A percentile compares a stretch with the other conserved stretches of the same genome.
These are phyloP conservation scores for Elaeagnus macrophylla DNA, from an alignment of 306 rosid species.

Conservation along the genomic window DNA sequence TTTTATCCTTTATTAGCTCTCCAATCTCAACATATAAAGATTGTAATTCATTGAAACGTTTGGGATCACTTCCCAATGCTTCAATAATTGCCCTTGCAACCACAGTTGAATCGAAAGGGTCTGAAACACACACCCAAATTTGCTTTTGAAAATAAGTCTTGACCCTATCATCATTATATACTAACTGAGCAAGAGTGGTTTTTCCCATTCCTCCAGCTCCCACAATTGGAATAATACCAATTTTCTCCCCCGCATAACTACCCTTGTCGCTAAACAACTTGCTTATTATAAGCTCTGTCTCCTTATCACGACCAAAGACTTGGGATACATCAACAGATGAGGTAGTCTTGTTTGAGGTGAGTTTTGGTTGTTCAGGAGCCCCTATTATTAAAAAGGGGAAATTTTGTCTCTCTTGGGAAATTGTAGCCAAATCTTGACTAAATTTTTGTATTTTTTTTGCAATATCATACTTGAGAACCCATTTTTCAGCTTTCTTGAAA, in stretches of 20 bases:
- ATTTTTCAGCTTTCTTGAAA: too few relatives aligned
- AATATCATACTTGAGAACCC: too few relatives aligned
- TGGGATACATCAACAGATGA: too few relatives aligned
- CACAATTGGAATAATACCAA: not conserved
- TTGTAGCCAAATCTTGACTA: too few relatives aligned
- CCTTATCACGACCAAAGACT: not conserved
- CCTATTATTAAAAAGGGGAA: too few relatives aligned
- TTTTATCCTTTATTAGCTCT: not conserved
- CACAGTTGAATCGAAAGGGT: too few relatives aligned
- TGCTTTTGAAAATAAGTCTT: not conserved
- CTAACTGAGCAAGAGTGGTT: constrained; percentile 1
- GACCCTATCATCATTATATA: not conserved
- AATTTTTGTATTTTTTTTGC: too few relatives aligned
- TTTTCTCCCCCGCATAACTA: not conserved
- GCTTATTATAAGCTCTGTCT: not conserved
- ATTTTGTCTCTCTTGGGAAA: too few relatives aligned
- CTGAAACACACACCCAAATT: constrained; percentile 14
- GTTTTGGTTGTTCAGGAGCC: too few relatives aligned
- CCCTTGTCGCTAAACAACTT: not conserved
- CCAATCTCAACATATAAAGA: accelerated
- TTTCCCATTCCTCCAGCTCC: too few relatives aligned
- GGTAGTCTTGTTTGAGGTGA: too few relatives aligned
- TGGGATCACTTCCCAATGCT: not conserved
- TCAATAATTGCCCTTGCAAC: constrained; percentile 1
- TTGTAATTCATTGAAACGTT: not conserved